Evolutionary conservation across 176 grass and related monocot genomes (phyloP), one percentile per base, ranked within the genome.

Genomic region (Triticum timopheevii): DNA sequence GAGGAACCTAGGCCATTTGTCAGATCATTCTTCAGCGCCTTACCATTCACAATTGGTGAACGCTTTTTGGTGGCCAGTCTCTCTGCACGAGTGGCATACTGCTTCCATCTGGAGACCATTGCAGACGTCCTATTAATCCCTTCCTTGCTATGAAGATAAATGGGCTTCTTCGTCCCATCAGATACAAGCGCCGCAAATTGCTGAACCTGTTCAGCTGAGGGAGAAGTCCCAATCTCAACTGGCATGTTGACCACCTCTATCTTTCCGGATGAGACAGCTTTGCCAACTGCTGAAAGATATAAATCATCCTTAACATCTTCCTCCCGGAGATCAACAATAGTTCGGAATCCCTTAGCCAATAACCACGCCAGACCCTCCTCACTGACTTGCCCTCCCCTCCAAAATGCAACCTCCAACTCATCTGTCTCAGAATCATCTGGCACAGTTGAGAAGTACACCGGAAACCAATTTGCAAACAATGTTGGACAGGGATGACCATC

Each of bases 61-160:
- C 9, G 61, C 12, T 65, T 87, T 83, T 88, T 85, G 50, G 52
- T 69, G 85, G 84, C 52, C 80, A 87, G 52, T 76, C 87, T 87
- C 85, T 91, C 90, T 25, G 67, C 76, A 67, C 94, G 94, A 88
- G 90, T 88, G 84, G 92, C 54, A 78, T 88, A 85, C 56, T 99
- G 97, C 82, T 90, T 96, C 94, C 94, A 99, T 90, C 97, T 93
- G 61, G 94, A 99, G 77, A 99, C 92, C 97, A 99, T 99, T 52
- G 92, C 97, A 88, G 94, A 94, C 10, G 97, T 87, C 87, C 94
- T 96, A 73, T 79, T 73, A 69, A 94, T 87, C 44, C 97, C 97
- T 94, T 99, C 94, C 81, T 91, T 80, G 88, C 97, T 96, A 83
- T 96, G 94, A 39, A 99, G 92, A 90, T 94, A 99, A 84, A 99